Evolutionary conservation across 208 protist genomes (phyloP).

Genomic region (Trypanosomatidae sp.): DNA sequence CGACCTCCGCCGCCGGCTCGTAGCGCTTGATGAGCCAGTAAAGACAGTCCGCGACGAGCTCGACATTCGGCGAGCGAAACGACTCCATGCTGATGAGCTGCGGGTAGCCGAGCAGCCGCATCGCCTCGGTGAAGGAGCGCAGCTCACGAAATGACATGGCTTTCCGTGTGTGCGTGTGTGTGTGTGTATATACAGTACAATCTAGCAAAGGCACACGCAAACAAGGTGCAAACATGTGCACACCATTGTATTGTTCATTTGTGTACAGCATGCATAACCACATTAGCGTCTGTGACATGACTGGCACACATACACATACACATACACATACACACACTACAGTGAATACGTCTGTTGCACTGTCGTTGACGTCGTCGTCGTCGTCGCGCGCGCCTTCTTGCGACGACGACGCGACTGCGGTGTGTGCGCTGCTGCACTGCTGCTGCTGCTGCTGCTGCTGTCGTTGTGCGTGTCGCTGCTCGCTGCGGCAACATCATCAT

Average conservation of each 20-base stretch:
- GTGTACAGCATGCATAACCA: no score
- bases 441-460: no score
- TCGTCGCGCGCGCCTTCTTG: no score
- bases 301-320: background rate
- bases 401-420: no score
- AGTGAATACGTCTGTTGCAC: background rate
- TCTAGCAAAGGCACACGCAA: background rate
- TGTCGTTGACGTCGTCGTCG: no score
- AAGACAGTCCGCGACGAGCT: conserved; percentile 89
- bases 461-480: no score
- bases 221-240: background rate
- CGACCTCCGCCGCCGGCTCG: conserved; percentile 85
- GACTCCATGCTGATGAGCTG: conserved; percentile 94
- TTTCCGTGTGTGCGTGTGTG: no score
- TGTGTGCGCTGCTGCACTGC: no score
- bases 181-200: no score
- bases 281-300: no score
- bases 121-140: conserved; percentile 91
- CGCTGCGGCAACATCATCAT: no score
- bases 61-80: conserved; percentile 93
- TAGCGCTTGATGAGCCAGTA: conserved; percentile 91
- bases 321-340: background rate
- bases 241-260: background rate
- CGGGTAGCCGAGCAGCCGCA: conserved; percentile 91
- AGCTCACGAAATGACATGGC: conserved; percentile 90